These are phyloP conservation scores for Blastocystis sp. DNA, from an alignment of 352 stramenopile genomes.

Conservation along the genomic window DNA sequence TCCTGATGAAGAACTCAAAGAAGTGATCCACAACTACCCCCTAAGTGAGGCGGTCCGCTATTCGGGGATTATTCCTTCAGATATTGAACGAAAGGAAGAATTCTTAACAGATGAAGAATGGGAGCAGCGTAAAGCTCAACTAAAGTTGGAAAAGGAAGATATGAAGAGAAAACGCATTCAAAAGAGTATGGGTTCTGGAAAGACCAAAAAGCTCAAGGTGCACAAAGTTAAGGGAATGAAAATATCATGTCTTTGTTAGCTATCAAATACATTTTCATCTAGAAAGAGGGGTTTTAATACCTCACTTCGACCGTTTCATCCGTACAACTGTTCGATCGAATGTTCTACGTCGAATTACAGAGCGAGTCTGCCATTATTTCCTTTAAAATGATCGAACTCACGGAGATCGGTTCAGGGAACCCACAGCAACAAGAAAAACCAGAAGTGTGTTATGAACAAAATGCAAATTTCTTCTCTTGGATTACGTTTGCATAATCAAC, in stretches of 20 bases:
- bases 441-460: no score
- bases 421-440: no score
- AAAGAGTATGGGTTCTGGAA: not conserved
- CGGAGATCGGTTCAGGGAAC: no score
- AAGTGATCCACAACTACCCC: not conserved
- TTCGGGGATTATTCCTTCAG: not conserved
- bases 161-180: not conserved
- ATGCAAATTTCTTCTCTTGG: slow-evolving; percentile 1
- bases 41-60: slow-evolving; percentile 5
- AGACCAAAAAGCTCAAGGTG: not conserved
- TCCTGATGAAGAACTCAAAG: not conserved
- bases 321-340: no score
- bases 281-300: no score
- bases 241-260: not conserved
- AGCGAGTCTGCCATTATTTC: no score
- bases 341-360: no score
- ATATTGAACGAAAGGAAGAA: slow-evolving; percentile 30
- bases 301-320: no score
- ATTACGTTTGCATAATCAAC: not conserved
- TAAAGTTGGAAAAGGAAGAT: not conserved
- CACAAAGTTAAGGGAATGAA: not conserved
- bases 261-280: no score
- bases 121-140: not conserved
- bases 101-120: slow-evolving; percentile 20
- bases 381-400: no score